A percentile compares a stretch with the other conserved stretches of the same genome.
These are phyloP conservation scores for Candida tammaniensis DNA, from an alignment of 805 yeast species.

Conservation along the genomic window DNA sequence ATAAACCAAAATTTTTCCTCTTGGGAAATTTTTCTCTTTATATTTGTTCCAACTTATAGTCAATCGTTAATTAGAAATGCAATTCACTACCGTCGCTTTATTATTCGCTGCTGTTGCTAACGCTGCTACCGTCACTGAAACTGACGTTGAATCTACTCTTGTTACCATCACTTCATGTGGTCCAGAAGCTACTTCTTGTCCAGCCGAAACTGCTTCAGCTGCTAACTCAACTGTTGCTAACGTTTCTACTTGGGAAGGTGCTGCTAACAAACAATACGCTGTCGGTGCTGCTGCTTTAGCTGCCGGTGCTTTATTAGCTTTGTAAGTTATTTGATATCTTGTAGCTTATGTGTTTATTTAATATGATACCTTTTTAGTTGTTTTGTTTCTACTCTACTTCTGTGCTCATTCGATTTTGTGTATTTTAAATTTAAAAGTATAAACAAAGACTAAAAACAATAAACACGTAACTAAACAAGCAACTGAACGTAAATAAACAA, in stretches of 20 bases:
- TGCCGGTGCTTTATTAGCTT: constrained; percentile 22
- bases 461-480: too few species aligned
- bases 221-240: constrained; percentile 21
- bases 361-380: constrained; percentile 10
- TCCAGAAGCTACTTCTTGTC: constrained; percentile 41
- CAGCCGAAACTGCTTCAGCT: constrained; percentile 26
- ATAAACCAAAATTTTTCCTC: constrained; percentile 1
- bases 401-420: background rate
- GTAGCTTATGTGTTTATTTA: constrained; percentile 5
- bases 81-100: constrained; percentile 26
- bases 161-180: constrained; percentile 44
- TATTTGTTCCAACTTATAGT: constrained; percentile 5
- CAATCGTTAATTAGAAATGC: constrained; percentile 24
- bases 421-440: too few species aligned
- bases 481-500: background rate
- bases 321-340: constrained; percentile 9
- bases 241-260: constrained; percentile 18
- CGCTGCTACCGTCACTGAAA: constrained; percentile 29
- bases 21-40: background rate
- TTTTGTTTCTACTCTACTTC: background rate
- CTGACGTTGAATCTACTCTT: constrained; percentile 31
- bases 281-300: constrained; percentile 21
- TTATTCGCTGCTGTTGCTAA: constrained; percentile 19
- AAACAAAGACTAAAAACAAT: too few species aligned
- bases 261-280: constrained; percentile 17